A percentile compares a stretch with the other conserved stretches of the same genome.
These are phyloP conservation scores for Yamadazyma ubonensis DNA, from an alignment of 805 yeast genomes.

Conservation along the genomic window DNA sequence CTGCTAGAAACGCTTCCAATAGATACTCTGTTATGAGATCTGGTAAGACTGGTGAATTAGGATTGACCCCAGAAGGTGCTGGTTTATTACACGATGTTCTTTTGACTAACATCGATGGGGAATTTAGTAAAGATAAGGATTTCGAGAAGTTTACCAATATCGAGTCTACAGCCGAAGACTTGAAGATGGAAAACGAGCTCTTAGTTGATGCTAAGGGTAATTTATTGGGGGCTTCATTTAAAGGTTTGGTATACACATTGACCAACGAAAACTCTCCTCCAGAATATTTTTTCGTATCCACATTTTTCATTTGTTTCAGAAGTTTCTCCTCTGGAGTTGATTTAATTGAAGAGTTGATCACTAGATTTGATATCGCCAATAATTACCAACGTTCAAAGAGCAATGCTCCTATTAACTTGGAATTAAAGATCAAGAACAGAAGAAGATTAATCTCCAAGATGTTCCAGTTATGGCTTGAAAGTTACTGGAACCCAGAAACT, in stretches of 20 bases:
- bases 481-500: constrained; percentile 72
- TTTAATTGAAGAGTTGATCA: constrained; percentile 63
- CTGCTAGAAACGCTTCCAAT: constrained; percentile 26
- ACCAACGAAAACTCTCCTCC: constrained; percentile 68
- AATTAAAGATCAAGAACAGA: constrained; percentile 50
- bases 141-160: constrained; percentile 32
- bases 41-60: constrained; percentile 50
- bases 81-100: constrained; percentile 40
- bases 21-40: constrained; percentile 52
- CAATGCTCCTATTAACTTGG: constrained; percentile 22
- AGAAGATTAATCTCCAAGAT: constrained; percentile 65
- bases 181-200: constrained; percentile 42
- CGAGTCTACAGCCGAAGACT: constrained; percentile 11
- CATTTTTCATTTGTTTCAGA: constrained; percentile 76
- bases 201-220: constrained; percentile 50
- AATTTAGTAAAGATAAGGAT: constrained; percentile 34
- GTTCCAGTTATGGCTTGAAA: constrained; percentile 83
- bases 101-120: constrained; percentile 26
- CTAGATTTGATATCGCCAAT: constrained; percentile 56
- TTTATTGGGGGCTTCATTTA: constrained; percentile 68
- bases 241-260: constrained; percentile 61
- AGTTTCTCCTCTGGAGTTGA: constrained; percentile 67
- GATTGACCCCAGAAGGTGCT: constrained; percentile 48
- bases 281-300: constrained; percentile 64
- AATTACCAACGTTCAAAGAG: constrained; percentile 20